Evolutionary conservation across 768 basidiomycete genomes (phyloP), one percentile per base, ranked within the genome.

Genomic region (Russula sp.): DNA sequence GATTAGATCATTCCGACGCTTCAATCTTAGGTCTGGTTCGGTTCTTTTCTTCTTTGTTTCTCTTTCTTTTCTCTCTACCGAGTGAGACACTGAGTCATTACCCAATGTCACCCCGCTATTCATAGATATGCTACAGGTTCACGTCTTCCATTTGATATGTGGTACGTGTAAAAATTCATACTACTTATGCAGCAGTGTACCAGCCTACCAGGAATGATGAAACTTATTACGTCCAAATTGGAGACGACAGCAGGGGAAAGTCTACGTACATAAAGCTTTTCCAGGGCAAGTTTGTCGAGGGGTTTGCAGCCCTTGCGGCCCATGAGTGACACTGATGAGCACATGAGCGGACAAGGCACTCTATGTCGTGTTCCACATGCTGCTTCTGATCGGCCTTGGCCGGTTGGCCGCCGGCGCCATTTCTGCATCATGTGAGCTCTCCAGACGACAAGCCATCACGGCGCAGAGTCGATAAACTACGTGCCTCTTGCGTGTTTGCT

Each of bases 1-100:
- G 64, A 65, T 26, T 61, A 59, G 10, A 54, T 36, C 1, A 50
- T 26, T 46, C 28, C 11, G n/a, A 16, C 22, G 22, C 36, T 26
- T 40, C 51, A 44, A 24, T 16, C 22, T 26, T 61, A 51, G 40
- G 28, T 26, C 8, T n/a, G 20, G 3, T 13, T 22, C 3, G 11
- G 22, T 48, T 6, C 22, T 11, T 5, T 26, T 11, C 2, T 8
- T 38, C 5, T 8, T 38, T 38, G 8, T 36, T 18, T 44, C 16
- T 5, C 44, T 26, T 50, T n/a, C 16, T 28, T 22, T 22, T 16
- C n/a, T 40, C 3, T 4, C 11, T 28, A 9, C 5, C 24, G 20
- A 13, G 10, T 51, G 36, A 6, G 36, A 38, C 20, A 16, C 36
- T 56, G 46, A 30, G 42, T 49, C 24, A 28, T 28, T 20, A 24